Conservation (phyloP, 208 protist species). For the Vickermania ingenoplastis region DNA sequence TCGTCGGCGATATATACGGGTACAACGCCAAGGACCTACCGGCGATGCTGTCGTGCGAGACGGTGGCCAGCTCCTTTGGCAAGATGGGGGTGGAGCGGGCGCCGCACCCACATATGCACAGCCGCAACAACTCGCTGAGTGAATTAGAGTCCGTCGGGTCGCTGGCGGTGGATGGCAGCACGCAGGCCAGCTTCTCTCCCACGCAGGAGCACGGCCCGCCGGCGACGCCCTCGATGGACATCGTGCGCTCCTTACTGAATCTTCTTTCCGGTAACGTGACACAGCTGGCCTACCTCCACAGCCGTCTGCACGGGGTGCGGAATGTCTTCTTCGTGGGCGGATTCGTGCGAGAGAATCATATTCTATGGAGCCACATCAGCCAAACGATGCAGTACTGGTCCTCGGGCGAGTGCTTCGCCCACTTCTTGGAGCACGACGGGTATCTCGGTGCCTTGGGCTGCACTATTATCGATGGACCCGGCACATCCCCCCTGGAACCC, state of each 20-base stretch:
- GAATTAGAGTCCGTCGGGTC: constrained; percentile 1
- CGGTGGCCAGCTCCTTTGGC: constrained; percentile 84
- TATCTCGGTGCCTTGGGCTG: constrained; percentile 93
- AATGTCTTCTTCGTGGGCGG: constrained; percentile 94
- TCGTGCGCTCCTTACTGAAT: constrained; percentile 87
- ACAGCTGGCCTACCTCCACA: constrained; percentile 94
- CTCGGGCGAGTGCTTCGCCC: constrained; percentile 73
- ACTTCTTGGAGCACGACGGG: constrained; percentile 95
- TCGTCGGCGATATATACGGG: constrained; percentile 98
- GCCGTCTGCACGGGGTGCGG: constrained; percentile 75
- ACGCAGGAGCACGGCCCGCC: no score
- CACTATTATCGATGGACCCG: constrained; percentile 23
- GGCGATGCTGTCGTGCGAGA: constrained; percentile 78
- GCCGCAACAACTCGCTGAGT: constrained; percentile 4
- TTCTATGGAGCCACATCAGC: constrained; percentile 87
- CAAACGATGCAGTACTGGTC: constrained; percentile 93
- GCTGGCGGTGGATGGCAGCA: constrained; percentile 15
- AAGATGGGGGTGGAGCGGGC: constrained; percentile 76
- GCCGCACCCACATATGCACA: constrained; percentile 15
- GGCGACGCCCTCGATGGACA: constrained; percentile 59
- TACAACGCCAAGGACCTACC: constrained; percentile 88
- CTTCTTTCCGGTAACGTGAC: constrained; percentile 96
- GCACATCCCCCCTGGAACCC: background rate
- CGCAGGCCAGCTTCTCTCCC: background rate
- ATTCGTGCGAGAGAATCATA: constrained; percentile 90